Evolutionary conservation across 2,329 filamentous ascomycete genomes (phyloP).

Genomic region (Talaromyces atroroseus): DNA sequence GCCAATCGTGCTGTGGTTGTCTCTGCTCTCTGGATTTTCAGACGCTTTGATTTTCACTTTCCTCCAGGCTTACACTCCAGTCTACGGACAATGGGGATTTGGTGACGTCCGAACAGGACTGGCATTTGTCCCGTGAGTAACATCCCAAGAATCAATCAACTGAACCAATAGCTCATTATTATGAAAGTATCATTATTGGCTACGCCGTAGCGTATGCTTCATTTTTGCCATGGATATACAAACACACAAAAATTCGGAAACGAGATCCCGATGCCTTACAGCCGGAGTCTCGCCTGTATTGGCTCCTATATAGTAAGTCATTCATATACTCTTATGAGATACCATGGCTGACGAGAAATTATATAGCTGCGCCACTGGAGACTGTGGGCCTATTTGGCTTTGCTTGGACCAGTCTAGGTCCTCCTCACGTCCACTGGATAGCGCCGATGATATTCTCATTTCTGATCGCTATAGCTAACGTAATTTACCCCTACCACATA

Average conservation of each 20-base stretch:
- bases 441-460: conserved; percentile 55
- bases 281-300: conserved; percentile 57
- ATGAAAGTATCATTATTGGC: conserved; percentile 44
- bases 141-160: background rate
- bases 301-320: conserved; percentile 48
- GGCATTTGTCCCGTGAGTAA: conserved; percentile 48
- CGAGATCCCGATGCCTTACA: conserved; percentile 47
- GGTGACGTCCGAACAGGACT: conserved; percentile 44
- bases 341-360: conserved; percentile 1
- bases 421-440: conserved; percentile 53
- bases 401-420: conserved; percentile 55
- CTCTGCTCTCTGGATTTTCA: conserved; percentile 59
- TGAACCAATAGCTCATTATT: background rate
- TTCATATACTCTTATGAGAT: background rate
- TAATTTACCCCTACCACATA: conserved; percentile 23
- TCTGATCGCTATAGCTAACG: conserved; percentile 58
- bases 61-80: conserved; percentile 56
- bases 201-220: conserved; percentile 54
- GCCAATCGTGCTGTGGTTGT: conserved; percentile 58
- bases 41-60: conserved; percentile 64
- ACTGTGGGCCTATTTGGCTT: conserved; percentile 58
- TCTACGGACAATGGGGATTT: conserved; percentile 59
- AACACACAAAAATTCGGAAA: conserved; percentile 35
- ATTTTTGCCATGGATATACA: conserved; percentile 51
- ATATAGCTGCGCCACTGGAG: conserved; percentile 49